Conservation (phyloP, 1,139 yeast species). For the Yamadazyma atlantica region DNA sequence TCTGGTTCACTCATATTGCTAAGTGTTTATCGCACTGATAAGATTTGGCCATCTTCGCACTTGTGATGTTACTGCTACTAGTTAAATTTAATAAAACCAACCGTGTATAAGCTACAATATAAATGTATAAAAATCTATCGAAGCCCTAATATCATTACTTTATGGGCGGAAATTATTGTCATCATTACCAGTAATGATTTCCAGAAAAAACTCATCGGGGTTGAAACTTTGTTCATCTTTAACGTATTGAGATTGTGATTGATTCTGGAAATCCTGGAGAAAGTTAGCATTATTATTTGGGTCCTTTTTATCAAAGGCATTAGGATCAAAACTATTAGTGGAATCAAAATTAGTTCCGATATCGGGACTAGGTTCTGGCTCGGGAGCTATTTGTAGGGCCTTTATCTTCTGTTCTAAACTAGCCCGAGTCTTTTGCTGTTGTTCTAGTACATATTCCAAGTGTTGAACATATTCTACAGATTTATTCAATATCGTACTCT, state of each 20-base stretch:
- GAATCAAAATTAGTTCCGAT: neutral
- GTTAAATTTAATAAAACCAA: too few species aligned
- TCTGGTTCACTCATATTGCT: constrained; percentile 37
- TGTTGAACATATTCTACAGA: constrained; percentile 69
- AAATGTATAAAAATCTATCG: too few species aligned
- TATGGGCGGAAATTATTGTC: neutral
- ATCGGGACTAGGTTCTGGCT: constrained; percentile 1
- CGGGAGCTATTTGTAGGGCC: constrained; percentile 9
- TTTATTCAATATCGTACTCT: constrained; percentile 63
- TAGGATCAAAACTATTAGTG: neutral
- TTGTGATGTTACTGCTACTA: too few species aligned
- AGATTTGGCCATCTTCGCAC: neutral
- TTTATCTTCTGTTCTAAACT: constrained; percentile 20
- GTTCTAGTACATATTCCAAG: constrained; percentile 43
- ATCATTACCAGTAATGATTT: constrained; percentile 16
- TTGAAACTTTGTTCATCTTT: constrained; percentile 19
- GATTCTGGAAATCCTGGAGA: constrained; percentile 18
- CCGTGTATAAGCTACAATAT: too few species aligned
- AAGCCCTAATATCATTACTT: neutral
- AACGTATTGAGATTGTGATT: constrained; percentile 11
- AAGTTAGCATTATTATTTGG: constrained; percentile 11
- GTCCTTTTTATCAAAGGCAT: constrained; percentile 1
- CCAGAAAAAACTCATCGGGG: constrained; percentile 24
- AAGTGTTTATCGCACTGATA: neutral
- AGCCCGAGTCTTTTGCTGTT: constrained; percentile 30